A percentile compares a stretch with the other conserved stretches of the same genome.
These are phyloP conservation scores for Solanum hybrid DNA, from an alignment of 305 asterid genomes.

Conservation along the genomic window DNA sequence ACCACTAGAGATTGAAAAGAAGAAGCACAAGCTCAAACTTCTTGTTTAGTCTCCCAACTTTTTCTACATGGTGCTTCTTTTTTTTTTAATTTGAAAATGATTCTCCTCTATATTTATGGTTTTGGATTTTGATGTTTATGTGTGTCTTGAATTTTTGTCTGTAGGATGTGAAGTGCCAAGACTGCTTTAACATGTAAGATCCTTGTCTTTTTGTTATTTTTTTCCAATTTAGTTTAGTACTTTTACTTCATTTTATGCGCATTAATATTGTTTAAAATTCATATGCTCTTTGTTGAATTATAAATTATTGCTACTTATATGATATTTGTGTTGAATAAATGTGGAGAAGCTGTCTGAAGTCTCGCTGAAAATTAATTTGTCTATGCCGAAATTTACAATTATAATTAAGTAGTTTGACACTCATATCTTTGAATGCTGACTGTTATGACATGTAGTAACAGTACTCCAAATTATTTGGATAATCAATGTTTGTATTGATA, in stretches of 20 bases:
- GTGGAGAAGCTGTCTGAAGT: neutral
- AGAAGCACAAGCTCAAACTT: constrained; percentile 68
- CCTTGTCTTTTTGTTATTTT: neutral
- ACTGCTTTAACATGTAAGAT: constrained; percentile 16
- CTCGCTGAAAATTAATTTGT: neutral
- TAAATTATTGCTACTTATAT: neutral
- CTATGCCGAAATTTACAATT: neutral
- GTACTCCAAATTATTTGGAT: neutral
- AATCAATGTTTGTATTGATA: neutral
- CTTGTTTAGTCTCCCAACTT: constrained; percentile 56
- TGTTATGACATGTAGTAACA: neutral
- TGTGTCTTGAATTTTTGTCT: neutral
- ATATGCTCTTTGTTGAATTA: neutral
- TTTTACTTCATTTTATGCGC: neutral
- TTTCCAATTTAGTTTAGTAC: neutral
- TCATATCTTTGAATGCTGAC: neutral
- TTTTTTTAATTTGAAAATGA: neutral
- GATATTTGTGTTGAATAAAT: neutral
- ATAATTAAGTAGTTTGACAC: neutral
- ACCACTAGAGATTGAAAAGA: constrained; percentile 63
- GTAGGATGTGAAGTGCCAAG: constrained; percentile 21
- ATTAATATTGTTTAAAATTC: neutral
- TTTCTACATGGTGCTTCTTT: constrained; percentile 38
- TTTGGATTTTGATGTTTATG: neutral
- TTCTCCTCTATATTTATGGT: neutral